phyloP scores from a whole-genome alignment of 257 asterid species.

The Solanum infundibuliforme region DNA sequence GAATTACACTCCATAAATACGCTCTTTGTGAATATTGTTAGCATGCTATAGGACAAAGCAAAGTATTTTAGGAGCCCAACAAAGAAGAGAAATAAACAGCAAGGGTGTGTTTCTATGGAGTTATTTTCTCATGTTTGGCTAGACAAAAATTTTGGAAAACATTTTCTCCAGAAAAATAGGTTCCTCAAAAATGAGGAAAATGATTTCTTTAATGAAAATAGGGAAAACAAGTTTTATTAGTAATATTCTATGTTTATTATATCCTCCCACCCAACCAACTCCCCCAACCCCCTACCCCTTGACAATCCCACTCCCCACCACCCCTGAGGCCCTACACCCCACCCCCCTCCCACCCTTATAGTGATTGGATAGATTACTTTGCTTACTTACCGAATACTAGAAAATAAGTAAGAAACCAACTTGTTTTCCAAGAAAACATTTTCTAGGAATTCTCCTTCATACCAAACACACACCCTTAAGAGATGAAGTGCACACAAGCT shows the following conservation, averaged over 20 bases:
- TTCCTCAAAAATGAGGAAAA: neutral
- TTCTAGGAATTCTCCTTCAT: neutral
- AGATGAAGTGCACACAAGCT: neutral
- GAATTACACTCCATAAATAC: neutral
- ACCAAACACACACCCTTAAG: neutral
- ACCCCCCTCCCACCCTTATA: neutral
- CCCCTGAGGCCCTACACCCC: neutral
- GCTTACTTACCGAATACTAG: neutral
- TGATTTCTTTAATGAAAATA: neutral
- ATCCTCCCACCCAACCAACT: neutral
- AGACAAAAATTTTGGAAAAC: neutral
- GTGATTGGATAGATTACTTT: neutral
- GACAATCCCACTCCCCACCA: neutral
- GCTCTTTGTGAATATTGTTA: neutral
- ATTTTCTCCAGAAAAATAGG: neutral
- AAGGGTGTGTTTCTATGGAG: neutral
- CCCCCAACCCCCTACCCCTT: neutral
- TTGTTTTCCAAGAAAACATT: neutral
- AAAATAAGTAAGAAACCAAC: neutral
- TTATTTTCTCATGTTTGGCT: neutral
- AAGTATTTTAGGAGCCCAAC: neutral
- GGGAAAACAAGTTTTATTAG: neutral
- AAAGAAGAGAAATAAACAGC: neutral
- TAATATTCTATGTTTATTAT: neutral
- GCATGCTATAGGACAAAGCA: neutral